A percentile compares a stretch with the other conserved stretches of the same genome.
Evolutionary conservation across 2,329 filamentous ascomycete species (phyloP).

Genomic region (Bipolaris gigantea): DNA sequence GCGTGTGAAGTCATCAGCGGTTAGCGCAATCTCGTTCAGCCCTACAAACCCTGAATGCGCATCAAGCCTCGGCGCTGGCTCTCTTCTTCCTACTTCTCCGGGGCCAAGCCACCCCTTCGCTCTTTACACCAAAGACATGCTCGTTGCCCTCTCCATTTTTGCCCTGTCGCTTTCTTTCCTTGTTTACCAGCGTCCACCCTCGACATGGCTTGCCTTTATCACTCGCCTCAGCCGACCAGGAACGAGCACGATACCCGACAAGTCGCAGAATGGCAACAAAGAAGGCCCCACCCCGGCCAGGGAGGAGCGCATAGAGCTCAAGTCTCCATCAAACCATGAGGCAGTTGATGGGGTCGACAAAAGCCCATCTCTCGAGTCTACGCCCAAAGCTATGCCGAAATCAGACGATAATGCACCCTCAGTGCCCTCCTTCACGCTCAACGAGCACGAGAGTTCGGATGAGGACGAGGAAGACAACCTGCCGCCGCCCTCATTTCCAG

Average conservation of each 20-base stretch:
- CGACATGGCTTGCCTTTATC: conserved; percentile 38
- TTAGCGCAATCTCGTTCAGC: conserved; percentile 20
- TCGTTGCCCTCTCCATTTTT: conserved; percentile 44
- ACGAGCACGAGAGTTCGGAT: conserved; percentile 37
- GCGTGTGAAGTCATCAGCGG: conserved; percentile 15
- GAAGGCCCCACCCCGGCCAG: conserved; percentile 12
- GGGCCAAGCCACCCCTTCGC: conserved; percentile 14
- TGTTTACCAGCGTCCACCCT: conserved; percentile 41
- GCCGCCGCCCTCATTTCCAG: conserved; percentile 49
- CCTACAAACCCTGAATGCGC: conserved; percentile 16
- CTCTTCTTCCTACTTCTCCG: conserved; percentile 13
- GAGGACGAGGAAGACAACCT: conserved; percentile 39
- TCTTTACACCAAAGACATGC: conserved; percentile 36
- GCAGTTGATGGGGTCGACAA: background rate
- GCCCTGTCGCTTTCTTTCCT: conserved; percentile 43
- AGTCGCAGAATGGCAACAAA: conserved; percentile 20
- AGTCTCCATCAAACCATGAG: conserved; percentile 11
- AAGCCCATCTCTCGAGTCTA: conserved; percentile 33
- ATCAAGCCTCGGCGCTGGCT: conserved; percentile 6
- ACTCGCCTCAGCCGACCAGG: conserved; percentile 12
- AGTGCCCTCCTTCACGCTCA: conserved; percentile 44
- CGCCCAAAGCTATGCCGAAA: conserved; percentile 35
- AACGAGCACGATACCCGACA: conserved; percentile 16
- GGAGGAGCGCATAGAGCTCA: conserved; percentile 20
- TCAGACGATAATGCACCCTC: conserved; percentile 18